phyloP scores from a whole-genome alignment of 495 filamentous ascomycete genomes.

The Filosporella fistucella region DNA sequence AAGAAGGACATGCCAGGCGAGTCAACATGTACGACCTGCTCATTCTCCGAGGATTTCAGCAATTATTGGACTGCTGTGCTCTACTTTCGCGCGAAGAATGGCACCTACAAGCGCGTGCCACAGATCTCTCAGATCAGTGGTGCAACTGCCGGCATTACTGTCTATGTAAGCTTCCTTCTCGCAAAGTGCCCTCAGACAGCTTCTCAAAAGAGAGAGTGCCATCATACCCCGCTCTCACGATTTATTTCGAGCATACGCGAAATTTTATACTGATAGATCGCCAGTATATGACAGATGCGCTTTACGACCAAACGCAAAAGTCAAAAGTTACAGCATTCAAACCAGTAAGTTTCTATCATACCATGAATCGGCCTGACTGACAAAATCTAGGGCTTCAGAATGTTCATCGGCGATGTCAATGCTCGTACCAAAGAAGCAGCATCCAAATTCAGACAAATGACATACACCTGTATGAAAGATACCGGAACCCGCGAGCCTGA shows the following conservation, averaged over 20 bases:
- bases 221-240: too few species aligned
- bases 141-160: conserved; percentile 23
- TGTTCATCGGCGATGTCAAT: conserved; percentile 62
- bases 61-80: conserved; percentile 69
- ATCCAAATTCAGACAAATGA: conserved; percentile 35
- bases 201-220: too few species aligned
- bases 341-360: conserved; percentile 20
- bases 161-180: too few species aligned
- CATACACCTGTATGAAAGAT: conserved; percentile 27
- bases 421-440: conserved; percentile 34
- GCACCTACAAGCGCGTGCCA: conserved; percentile 59
- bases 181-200: too few species aligned
- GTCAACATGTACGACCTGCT: conserved; percentile 58
- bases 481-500: conserved; percentile 24
- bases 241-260: too few species aligned
- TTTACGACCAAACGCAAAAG: conserved; percentile 27
- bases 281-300: conserved; percentile 38
- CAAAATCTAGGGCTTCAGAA: conserved; percentile 54
- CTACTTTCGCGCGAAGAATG: conserved; percentile 57
- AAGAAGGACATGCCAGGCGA: conserved; percentile 36
- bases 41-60: conserved; percentile 54
- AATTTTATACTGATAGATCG: too few species aligned
- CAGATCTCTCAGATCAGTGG: conserved; percentile 40
- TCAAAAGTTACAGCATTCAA: conserved; percentile 32
- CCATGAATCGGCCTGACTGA: too few species aligned